Conservation (phyloP, 2,329 filamentous ascomycete genomes). For the Zopfia rhizophila region DNA sequence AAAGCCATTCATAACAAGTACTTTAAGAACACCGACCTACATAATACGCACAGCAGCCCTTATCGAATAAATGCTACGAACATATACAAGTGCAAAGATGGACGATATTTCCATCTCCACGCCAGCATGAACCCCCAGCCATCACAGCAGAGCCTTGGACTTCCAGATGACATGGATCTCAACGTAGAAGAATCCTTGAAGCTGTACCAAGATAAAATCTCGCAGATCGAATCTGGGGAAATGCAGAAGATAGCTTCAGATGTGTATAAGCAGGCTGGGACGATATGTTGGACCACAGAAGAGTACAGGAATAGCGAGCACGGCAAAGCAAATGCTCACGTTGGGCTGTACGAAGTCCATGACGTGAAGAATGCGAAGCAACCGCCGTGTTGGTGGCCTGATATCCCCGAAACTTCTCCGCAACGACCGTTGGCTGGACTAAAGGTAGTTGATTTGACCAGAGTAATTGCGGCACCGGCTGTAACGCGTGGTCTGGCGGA, state of each 20-base stretch:
- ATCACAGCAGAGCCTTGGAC: constrained; percentile 49
- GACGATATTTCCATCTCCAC: constrained; percentile 59
- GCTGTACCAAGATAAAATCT: constrained; percentile 47
- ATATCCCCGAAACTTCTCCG: constrained; percentile 40
- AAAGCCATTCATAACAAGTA: constrained; percentile 31
- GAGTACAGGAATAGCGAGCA: constrained; percentile 54
- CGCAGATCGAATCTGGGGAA: constrained; percentile 43
- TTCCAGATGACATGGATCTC: constrained; percentile 42
- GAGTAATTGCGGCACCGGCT: constrained; percentile 61
- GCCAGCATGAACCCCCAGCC: constrained; percentile 60
- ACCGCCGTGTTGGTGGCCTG: constrained; percentile 56
- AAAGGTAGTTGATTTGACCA: constrained; percentile 62
- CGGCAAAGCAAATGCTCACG: constrained; percentile 54
- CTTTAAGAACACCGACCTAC: constrained; percentile 41
- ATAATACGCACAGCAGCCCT: constrained; percentile 23
- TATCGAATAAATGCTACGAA: constrained; percentile 54
- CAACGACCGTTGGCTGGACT: constrained; percentile 58
- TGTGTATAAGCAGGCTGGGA: constrained; percentile 53
- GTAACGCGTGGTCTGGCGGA: constrained; percentile 57
- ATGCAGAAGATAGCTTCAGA: constrained; percentile 52
- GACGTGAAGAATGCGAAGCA: constrained; percentile 39
- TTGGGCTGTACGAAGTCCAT: constrained; percentile 54
- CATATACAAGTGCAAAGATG: constrained; percentile 60
- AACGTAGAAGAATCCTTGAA: constrained; percentile 42
- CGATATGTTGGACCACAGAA: constrained; percentile 50